phyloP scores from a whole-genome alignment of 331 rosid genomes.

The Phaseolus coccineus region DNA sequence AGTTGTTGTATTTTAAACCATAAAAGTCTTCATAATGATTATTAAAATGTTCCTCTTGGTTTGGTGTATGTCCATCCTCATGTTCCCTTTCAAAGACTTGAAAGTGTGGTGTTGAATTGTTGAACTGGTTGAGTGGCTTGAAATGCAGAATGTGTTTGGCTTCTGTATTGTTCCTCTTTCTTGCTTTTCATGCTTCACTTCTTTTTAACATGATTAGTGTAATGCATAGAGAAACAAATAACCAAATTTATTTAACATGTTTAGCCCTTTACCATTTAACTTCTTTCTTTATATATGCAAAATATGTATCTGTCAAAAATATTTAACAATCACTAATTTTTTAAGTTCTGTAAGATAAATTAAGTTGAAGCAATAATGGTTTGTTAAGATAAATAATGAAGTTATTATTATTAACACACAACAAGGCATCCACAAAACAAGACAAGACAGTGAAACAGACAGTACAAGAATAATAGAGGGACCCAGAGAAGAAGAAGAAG shows the following conservation, averaged over 20 bases:
- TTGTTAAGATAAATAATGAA: neutral
- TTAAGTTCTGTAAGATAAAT: neutral
- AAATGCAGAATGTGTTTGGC: conserved; percentile 8
- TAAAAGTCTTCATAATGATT: conserved; percentile 41
- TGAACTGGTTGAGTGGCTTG: conserved; percentile 30
- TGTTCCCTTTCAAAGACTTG: conserved; percentile 38
- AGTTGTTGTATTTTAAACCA: conserved; percentile 48
- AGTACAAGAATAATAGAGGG: neutral
- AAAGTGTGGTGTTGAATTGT: conserved; percentile 20
- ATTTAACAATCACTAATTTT: too few relatives aligned
- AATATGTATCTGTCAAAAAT: too few relatives aligned
- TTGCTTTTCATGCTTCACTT: conserved; percentile 28
- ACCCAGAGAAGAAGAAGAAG: neutral
- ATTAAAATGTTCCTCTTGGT: conserved; percentile 46
- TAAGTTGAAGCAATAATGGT: neutral
- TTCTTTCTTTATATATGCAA: too few relatives aligned
- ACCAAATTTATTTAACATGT: too few relatives aligned
- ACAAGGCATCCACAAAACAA: neutral
- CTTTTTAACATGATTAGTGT: neutral
- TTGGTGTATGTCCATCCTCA: conserved; percentile 48
- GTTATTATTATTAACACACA: too few relatives aligned
- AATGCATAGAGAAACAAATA: neutral
- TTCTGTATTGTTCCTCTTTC: neutral
- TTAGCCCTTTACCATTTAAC: too few relatives aligned
- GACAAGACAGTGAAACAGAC: neutral